Base-by-base conservation (phyloP, 441 rosid species). In the Brassica balearica region DNA sequence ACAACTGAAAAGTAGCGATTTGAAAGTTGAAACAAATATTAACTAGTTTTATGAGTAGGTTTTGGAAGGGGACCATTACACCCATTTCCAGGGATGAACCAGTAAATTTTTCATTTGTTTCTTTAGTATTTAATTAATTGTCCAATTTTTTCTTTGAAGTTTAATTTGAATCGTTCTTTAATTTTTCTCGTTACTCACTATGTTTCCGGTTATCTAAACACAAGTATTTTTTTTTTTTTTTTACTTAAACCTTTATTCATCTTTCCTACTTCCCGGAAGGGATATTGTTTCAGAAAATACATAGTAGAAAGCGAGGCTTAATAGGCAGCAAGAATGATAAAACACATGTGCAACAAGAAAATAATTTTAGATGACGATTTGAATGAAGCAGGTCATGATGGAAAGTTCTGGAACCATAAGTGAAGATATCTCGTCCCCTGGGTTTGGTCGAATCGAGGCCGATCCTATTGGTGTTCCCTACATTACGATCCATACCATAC, bases 31-130 rank as follows among this genome's bases (percentile, higher is more conserved):
- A 48, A 51, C 56, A 51, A 51, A n/a, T 51, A n/a, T 51, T n/a
- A 70, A 23, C 48, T 59, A 20, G 65, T 60, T 53, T 22, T 61
- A 15, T 51, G 59, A 12, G 58, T 70, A 53, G 36, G 68, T 51
- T 56, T 68, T 43, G 56, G 6, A 79, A 62, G 78, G 82, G 82
- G 82, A 79, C 82, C 82, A 79, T 62, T 62, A 29, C 62, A 48
- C 77, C 51, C 69, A 63, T 79, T 62, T 79, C 61, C 71, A 69
- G 67, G 78, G 41, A 74, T 79, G 78, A 55, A 79, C 69, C 71
- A 79, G 78, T 69, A 68, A 73, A 38, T n/a, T 65, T 77, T 72
- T 19, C 56, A 59, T 66, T 36, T 1, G 71, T 69, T 17, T 63
- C 46, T 51, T n/a, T 36, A 56, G 17, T 71, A 66, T 12, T 12